These are phyloP conservation scores for Polychytrium aggregatum DNA, from an alignment of 192 early-diverging fungal genomes.

Conservation along the genomic window DNA sequence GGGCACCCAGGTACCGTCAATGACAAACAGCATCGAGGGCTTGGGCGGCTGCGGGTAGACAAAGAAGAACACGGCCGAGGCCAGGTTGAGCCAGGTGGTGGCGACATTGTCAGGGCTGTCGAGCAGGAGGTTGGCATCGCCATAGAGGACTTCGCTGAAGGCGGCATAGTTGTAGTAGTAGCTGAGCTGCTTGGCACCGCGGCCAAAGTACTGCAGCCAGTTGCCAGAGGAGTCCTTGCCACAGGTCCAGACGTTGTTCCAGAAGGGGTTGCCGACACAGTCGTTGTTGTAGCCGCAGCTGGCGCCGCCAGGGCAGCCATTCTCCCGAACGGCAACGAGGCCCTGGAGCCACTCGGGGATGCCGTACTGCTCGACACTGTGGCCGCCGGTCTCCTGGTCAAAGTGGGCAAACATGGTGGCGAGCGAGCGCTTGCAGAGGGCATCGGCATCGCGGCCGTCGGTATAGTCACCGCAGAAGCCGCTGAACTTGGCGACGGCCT, in stretches of 20 bases:
- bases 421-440: slow-evolving; percentile 3
- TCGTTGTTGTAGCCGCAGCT: slow-evolving; percentile 9
- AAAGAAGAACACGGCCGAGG: slow-evolving; percentile 8
- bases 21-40: slow-evolving; percentile 10
- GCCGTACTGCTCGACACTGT: too few relatives aligned
- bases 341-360: slow-evolving; percentile 10
- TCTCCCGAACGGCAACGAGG: slow-evolving; percentile 1
- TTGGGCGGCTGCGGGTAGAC: slow-evolving; percentile 10
- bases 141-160: slow-evolving; percentile 4
- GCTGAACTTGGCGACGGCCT: too few relatives aligned
- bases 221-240: neutral
- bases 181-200: slow-evolving; percentile 7
- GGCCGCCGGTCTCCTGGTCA: slow-evolving; percentile 11
- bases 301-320: slow-evolving; percentile 2
- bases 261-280: slow-evolving; percentile 6
- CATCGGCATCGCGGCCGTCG: slow-evolving; percentile 6
- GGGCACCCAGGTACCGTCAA: too few relatives aligned
- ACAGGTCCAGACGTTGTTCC: slow-evolving; percentile 5
- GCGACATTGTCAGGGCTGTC: slow-evolving; percentile 6
- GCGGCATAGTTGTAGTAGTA: slow-evolving; percentile 8
- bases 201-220: slow-evolving; percentile 7
- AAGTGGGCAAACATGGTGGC: slow-evolving; percentile 15
- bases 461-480: slow-evolving; percentile 10
- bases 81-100: slow-evolving; percentile 10
- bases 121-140: slow-evolving; percentile 1